These are phyloP conservation scores for Metschnikowia kunwiensis DNA, from an alignment of 805 yeast genomes.

Conservation along the genomic window DNA sequence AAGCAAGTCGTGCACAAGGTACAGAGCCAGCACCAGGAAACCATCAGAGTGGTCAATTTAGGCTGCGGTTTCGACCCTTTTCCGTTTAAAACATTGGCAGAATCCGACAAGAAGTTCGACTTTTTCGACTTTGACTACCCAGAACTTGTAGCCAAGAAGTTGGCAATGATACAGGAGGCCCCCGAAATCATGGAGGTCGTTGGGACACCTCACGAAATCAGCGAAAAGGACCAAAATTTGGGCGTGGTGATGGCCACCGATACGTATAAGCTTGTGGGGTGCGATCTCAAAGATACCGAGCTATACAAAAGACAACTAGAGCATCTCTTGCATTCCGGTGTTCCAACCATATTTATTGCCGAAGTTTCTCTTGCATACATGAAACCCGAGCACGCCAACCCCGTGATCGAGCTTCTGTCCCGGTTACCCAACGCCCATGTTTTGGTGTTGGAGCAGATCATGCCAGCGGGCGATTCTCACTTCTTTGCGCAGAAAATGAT, in stretches of 20 bases:
- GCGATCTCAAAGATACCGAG: slow-evolving; percentile 54
- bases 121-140: slow-evolving; percentile 78
- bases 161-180: slow-evolving; percentile 47
- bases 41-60: slow-evolving; percentile 54
- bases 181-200: slow-evolving; percentile 46
- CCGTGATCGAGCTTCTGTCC: slow-evolving; percentile 50
- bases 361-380: slow-evolving; percentile 83
- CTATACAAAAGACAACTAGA: slow-evolving; percentile 35
- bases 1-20: slow-evolving; percentile 50
- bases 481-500: slow-evolving; percentile 76
- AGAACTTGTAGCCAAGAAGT: slow-evolving; percentile 58
- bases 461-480: slow-evolving; percentile 60
- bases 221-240: slow-evolving; percentile 15
- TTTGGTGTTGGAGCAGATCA: slow-evolving; percentile 64
- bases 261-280: slow-evolving; percentile 56
- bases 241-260: slow-evolving; percentile 16
- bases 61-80: slow-evolving; percentile 71
- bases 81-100: slow-evolving; percentile 37
- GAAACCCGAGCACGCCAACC: slow-evolving; percentile 63
- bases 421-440: slow-evolving; percentile 54
- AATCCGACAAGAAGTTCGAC: slow-evolving; percentile 24
- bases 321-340: slow-evolving; percentile 25
- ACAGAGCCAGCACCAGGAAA: slow-evolving; percentile 23
- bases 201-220: slow-evolving; percentile 25
- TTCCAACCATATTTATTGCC: slow-evolving; percentile 62